These are phyloP conservation scores for Rhizopus delemar DNA, from an alignment of 371 early-diverging fungal species.

Conservation along the genomic window DNA sequence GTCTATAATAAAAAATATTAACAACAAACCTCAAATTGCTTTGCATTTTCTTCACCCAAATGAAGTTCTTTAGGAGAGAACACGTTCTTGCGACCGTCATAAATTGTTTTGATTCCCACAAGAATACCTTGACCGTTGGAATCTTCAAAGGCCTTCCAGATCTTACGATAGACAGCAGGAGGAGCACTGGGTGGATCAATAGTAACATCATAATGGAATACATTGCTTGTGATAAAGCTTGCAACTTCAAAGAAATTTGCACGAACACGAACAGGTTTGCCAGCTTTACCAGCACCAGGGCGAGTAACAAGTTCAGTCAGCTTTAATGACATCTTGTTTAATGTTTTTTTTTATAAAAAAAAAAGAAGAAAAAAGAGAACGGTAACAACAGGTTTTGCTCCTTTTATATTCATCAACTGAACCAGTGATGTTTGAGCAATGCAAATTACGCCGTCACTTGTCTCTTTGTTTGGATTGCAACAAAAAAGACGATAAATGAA, in stretches of 20 bases:
- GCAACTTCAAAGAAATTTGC: conserved; percentile 21
- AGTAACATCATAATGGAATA: conserved; percentile 30
- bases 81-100: conserved; percentile 55
- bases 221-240: conserved; percentile 2
- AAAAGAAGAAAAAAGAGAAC: no score
- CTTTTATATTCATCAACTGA: no score
- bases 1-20: conserved; percentile 21
- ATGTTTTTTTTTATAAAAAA: no score
- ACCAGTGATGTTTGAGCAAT: no score
- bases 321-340: not conserved
- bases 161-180: conserved; percentile 46
- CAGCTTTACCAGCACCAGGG: conserved; percentile 10
- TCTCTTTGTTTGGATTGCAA: no score
- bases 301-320: conserved; percentile 20
- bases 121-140: conserved; percentile 31
- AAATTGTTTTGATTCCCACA: conserved; percentile 39
- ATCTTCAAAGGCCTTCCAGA: conserved; percentile 50
- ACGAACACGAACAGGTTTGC: conserved; percentile 10
- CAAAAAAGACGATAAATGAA: no score
- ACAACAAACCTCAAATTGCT: conserved; percentile 40
- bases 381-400: no score
- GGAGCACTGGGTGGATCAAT: conserved; percentile 39
- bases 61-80: conserved; percentile 44
- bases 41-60: conserved; percentile 36
- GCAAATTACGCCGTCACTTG: no score